These are phyloP conservation scores for Plasmodium gaboni DNA, from an alignment of 169 alveolate genomes.

Conservation along the genomic window DNA sequence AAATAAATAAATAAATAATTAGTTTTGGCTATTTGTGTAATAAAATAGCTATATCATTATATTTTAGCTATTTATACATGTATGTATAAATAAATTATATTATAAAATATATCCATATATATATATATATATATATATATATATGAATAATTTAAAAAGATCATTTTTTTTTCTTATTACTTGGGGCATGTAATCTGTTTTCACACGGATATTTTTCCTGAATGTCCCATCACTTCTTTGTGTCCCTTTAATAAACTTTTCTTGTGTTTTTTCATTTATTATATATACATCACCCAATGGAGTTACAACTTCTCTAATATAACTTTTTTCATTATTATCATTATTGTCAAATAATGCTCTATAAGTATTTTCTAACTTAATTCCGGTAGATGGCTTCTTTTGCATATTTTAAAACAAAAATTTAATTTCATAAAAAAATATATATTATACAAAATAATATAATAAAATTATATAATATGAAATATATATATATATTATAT, in stretches of 20 bases:
- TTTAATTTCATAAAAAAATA: too few species aligned
- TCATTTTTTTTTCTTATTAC: constrained; percentile 27
- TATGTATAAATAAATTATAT: neutral
- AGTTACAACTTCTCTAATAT: constrained; percentile 68
- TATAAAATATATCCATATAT: neutral
- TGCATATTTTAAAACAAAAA: constrained; percentile 10
- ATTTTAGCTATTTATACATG: constrained; percentile 5
- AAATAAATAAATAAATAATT: neutral
- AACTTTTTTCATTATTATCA: constrained; percentile 7
- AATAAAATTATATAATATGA: neutral
- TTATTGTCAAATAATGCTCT: constrained; percentile 22
- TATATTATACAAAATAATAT: neutral
- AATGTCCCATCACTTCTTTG: constrained; percentile 84
- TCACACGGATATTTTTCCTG: constrained; percentile 80
- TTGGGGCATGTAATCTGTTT: constrained; percentile 85
- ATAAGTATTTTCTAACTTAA: constrained; percentile 5
- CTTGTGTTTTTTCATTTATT: constrained; percentile 79
- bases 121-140: constrained; percentile 1
- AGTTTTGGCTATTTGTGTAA: too few species aligned
- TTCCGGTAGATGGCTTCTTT: constrained; percentile 1
- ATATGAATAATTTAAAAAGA: too few species aligned
- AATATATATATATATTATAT: too few species aligned
- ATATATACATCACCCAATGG: constrained; percentile 82
- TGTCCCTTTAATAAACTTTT: constrained; percentile 79
- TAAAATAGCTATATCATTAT: too few species aligned